Conservation (phyloP, 495 filamentous ascomycete genomes). For the Trichoderma asperelloides region DNA sequence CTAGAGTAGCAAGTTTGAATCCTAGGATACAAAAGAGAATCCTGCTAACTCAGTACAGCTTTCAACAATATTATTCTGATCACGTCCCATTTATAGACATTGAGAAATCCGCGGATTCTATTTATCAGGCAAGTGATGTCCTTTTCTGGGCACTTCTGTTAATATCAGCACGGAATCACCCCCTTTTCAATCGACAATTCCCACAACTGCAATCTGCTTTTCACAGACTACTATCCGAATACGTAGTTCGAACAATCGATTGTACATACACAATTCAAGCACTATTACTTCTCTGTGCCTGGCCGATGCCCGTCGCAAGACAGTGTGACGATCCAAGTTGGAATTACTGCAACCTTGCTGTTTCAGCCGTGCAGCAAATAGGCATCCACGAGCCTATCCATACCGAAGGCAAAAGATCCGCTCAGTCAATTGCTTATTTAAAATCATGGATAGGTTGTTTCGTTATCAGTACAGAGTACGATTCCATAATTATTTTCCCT, state of each 20-base stretch:
- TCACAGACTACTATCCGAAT: neutral
- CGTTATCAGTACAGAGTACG: neutral
- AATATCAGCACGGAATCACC: neutral
- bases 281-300: neutral
- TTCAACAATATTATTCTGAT: neutral
- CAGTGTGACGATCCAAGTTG: neutral
- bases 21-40: neutral
- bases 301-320: neutral
- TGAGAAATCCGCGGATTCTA: neutral
- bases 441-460: neutral
- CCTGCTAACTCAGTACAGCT: neutral
- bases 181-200: neutral
- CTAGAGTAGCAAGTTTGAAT: neutral
- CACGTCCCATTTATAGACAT: neutral
- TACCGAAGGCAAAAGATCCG: neutral
- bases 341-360: neutral
- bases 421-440: neutral
- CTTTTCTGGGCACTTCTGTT: neutral
- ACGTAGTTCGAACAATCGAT: neutral
- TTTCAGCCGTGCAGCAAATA: neutral
- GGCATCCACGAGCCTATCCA: neutral
- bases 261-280: neutral
- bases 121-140: neutral
- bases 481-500: neutral
- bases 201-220: neutral